Base-by-base conservation (phyloP, 805 yeast species). In the Millerozyma miso region DNA sequence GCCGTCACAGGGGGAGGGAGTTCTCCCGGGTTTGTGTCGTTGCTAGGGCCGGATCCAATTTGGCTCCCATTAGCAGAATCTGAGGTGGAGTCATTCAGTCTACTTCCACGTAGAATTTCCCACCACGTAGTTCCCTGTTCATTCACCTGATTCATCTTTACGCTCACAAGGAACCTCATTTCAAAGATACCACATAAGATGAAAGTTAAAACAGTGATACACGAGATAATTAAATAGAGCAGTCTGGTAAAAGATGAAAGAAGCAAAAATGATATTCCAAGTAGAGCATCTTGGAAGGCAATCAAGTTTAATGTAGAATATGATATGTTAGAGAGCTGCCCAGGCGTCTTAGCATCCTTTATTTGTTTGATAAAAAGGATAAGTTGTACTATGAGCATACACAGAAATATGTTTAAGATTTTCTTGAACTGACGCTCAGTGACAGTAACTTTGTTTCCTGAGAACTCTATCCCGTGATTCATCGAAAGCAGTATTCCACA, bases 161-260 rank as follows among this genome's bases (percentile, higher is more conserved):
- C 81, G 37, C 79, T 69, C 31, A 82, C 75, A 73, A 85, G 69
- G 59, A 83, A 87, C 44, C 90, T 75, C 67, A 83, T 75, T 54
- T 85, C 95, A 63, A 87, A 86, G 13, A 86, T 71, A 10, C 83
- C 77, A 19, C 88, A 83, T 48, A 87, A 67, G 2, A 85, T 75
- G 49, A 86, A 81, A 1, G 86, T 74, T 5, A 85, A 58, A 44
- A 88, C 80, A 2, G 90, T 81, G 46, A 85, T 76, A 16, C 88
- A 79, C 10, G 84, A 80, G 40, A 85, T 67, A 3, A 88, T 80
- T 39, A 88, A 63, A 52, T 82, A 87, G 16, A 86, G 56, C 33
- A 76, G 76, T 8, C 75, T 75, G 31, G 75, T 55, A 6, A 83
- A 58, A 20, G 79, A 72, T 1, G 88, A 76, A 33, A 80, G 64